Evolutionary conservation across 2,329 filamentous ascomycete genomes (phyloP).

Genomic region (Exophiala sp.): DNA sequence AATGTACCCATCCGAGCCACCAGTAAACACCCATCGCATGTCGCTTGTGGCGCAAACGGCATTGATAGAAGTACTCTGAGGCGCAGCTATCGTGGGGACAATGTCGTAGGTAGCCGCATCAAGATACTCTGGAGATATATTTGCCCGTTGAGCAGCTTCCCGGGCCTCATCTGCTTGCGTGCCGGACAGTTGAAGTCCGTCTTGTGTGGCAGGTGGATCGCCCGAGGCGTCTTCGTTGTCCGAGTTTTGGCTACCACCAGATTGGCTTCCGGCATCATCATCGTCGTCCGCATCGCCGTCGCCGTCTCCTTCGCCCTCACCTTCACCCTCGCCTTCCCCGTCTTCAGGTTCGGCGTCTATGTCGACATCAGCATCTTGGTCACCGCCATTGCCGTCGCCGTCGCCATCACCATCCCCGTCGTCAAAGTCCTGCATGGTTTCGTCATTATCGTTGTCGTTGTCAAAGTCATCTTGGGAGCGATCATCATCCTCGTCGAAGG

Average conservation of each 20-base stretch:
- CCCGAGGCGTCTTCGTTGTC: constrained; percentile 41
- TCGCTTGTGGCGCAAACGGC: constrained; percentile 88
- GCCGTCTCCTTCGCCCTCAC: constrained; percentile 42
- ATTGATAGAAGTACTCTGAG: constrained; percentile 93
- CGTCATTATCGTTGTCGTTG: constrained; percentile 49
- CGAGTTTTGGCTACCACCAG: constrained; percentile 38
- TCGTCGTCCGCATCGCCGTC: constrained; percentile 49
- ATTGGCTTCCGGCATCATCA: constrained; percentile 42
- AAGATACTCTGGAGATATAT: constrained; percentile 72
- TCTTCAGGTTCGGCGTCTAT: constrained; percentile 35
- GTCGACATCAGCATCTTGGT: constrained; percentile 35
- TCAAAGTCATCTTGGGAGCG: constrained; percentile 48
- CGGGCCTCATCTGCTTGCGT: constrained; percentile 23
- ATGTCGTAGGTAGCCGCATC: constrained; percentile 85
- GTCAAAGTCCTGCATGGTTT: constrained; percentile 42
- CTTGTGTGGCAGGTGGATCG: constrained; percentile 38
- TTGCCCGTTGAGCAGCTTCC: constrained; percentile 35
- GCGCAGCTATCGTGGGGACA: constrained; percentile 92
- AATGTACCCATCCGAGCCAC: constrained; percentile 91
- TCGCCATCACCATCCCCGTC: constrained; percentile 39
- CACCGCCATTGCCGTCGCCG: constrained; percentile 34
- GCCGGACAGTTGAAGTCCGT: constrained; percentile 33
- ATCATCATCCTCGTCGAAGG: constrained; percentile 37
- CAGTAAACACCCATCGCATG: constrained; percentile 90
- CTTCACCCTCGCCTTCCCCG: constrained; percentile 40